Evolutionary conservation across 2,329 filamentous ascomycete species (phyloP).

Genomic region (Fusarium sp.): DNA sequence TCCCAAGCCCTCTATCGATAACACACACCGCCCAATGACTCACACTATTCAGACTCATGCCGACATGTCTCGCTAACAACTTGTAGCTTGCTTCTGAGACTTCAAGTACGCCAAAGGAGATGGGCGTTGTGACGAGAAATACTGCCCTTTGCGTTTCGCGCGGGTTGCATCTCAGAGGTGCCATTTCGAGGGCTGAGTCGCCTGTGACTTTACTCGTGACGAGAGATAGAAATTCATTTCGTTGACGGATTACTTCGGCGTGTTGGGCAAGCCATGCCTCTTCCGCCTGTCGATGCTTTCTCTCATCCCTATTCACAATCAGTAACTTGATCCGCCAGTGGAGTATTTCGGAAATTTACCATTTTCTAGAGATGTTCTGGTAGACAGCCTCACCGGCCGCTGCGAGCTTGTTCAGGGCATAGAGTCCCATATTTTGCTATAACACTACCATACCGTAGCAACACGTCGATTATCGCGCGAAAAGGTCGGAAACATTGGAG

Average conservation of each 20-base stretch:
- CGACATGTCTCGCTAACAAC: constrained; percentile 30
- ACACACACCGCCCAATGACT: constrained; percentile 41
- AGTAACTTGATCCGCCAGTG: neutral
- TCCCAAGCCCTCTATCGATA: constrained; percentile 30
- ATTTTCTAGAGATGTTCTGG: constrained; percentile 32
- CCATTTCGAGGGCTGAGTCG: constrained; percentile 32
- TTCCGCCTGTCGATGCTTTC: neutral
- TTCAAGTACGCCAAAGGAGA: constrained; percentile 34
- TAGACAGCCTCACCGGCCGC: constrained; percentile 23
- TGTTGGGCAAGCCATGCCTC: constrained; percentile 8
- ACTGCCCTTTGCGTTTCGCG: constrained; percentile 31
- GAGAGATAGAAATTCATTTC: constrained; percentile 29
- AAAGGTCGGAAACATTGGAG: neutral
- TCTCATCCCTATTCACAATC: constrained; percentile 6
- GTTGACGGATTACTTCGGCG: constrained; percentile 27
- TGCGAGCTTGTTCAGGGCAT: constrained; percentile 27
- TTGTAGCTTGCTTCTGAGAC: constrained; percentile 36
- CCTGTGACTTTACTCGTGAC: constrained; percentile 32
- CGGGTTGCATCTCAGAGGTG: constrained; percentile 21
- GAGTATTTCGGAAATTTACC: neutral
- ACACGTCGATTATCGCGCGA: too few species aligned
- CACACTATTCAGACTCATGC: constrained; percentile 39
- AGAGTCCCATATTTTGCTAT: constrained; percentile 27
- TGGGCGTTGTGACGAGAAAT: constrained; percentile 36
- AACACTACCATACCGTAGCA: neutral